Percentiles rank a stretch among this genome's conserved stretches.
Evolutionary conservation across 305 asterid species (phyloP).

Genomic region (Fraxinus sp.): DNA sequence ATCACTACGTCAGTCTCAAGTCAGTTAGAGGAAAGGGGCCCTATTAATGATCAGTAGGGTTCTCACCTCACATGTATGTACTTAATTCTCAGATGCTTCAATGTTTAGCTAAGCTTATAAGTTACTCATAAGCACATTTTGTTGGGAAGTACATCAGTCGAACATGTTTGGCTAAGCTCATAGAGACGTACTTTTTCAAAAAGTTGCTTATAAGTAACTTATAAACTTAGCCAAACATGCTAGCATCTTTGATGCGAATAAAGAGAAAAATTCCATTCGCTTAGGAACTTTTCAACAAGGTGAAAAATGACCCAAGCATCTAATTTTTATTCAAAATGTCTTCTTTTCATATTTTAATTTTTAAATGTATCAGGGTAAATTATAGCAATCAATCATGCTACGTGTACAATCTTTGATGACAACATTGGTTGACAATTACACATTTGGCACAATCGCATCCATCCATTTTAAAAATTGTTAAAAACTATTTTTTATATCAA

Average conservation of each 20-base stretch:
- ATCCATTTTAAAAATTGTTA: too few relatives aligned
- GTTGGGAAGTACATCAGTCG: background rate
- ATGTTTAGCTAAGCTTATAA: background rate
- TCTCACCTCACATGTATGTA: conserved; percentile 26
- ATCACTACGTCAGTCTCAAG: background rate
- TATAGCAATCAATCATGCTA: too few relatives aligned
- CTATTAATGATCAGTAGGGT: conserved; percentile 3
- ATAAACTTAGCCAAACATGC: background rate
- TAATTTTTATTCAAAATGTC: background rate
- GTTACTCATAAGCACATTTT: background rate
- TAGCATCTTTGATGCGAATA: background rate
- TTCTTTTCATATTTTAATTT: background rate
- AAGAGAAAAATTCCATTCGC: background rate
- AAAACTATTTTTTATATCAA: too few relatives aligned
- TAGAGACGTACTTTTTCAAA: background rate
- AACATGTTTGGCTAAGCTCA: background rate
- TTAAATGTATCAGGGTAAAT: background rate
- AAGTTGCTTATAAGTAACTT: background rate
- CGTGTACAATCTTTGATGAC: too few relatives aligned
- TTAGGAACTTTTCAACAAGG: background rate
- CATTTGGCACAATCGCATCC: too few relatives aligned
- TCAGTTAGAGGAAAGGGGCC: conserved; percentile 11
- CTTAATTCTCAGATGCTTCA: conserved; percentile 11
- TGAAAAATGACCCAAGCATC: background rate
- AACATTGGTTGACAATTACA: too few relatives aligned